Evolutionary conservation across 2,329 filamentous ascomycete genomes (phyloP).

Genomic region (Cercospora brassicicola): DNA sequence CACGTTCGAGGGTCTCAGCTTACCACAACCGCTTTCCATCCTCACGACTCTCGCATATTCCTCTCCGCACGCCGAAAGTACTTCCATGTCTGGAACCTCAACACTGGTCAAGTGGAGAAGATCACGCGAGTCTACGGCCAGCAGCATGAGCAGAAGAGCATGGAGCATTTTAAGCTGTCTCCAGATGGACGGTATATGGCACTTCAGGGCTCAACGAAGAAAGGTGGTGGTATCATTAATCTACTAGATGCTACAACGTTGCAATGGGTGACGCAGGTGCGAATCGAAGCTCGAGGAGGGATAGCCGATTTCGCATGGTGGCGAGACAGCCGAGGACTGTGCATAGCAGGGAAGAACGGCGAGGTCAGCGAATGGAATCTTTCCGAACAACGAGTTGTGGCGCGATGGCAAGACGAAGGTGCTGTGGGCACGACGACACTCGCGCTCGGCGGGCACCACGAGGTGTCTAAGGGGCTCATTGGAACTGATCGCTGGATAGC

Average conservation of each 20-base stretch:
- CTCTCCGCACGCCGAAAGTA: slow-evolving; percentile 84
- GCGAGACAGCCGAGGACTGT: slow-evolving; percentile 77
- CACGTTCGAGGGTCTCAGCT: slow-evolving; percentile 84
- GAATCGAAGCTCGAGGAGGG: slow-evolving; percentile 77
- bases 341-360: slow-evolving; percentile 79
- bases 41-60: slow-evolving; percentile 71
- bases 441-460: slow-evolving; percentile 68
- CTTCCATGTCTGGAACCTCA: slow-evolving; percentile 92
- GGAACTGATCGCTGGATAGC: slow-evolving; percentile 88
- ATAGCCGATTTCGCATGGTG: slow-evolving; percentile 94
- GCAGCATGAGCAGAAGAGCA: slow-evolving; percentile 77
- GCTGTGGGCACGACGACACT: slow-evolving; percentile 82
- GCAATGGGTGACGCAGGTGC: slow-evolving; percentile 83
- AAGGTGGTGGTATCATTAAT: slow-evolving; percentile 86
- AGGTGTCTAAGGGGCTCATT: slow-evolving; percentile 55
- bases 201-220: slow-evolving; percentile 73
- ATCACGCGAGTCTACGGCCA: slow-evolving; percentile 73
- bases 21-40: slow-evolving; percentile 76
- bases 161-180: slow-evolving; percentile 87
- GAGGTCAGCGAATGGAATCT: slow-evolving; percentile 89
- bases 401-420: slow-evolving; percentile 86
- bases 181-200: slow-evolving; percentile 86
- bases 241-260: slow-evolving; percentile 75
- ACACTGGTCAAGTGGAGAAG: slow-evolving; percentile 79
- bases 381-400: slow-evolving; percentile 66